These are phyloP conservation scores for Boletellus ananiceps DNA, from an alignment of 768 basidiomycete genomes.

Conservation along the genomic window DNA sequence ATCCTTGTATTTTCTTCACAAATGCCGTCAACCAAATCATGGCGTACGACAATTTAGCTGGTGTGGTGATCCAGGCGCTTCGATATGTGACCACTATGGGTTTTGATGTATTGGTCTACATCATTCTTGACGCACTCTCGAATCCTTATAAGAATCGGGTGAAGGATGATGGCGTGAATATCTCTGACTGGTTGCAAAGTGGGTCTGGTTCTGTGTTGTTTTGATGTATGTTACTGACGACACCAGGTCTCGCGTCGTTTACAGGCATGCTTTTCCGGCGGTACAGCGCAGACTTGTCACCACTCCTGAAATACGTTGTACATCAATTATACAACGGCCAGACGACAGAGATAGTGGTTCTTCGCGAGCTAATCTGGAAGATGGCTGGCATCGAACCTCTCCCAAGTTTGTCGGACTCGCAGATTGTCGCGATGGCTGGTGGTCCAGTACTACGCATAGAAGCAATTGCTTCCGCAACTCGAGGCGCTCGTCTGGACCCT, in stretches of 20 bases:
- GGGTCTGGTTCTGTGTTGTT: slow-evolving; percentile 31
- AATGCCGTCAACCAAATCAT: slow-evolving; percentile 91
- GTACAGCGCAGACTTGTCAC: slow-evolving; percentile 78
- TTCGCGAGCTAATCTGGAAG: slow-evolving; percentile 90
- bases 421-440: slow-evolving; percentile 87
- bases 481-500: slow-evolving; percentile 70
- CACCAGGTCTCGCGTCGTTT: slow-evolving; percentile 83
- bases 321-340: slow-evolving; percentile 84
- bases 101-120: slow-evolving; percentile 87
- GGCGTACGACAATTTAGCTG: slow-evolving; percentile 92
- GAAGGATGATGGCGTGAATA: slow-evolving; percentile 90
- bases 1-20: slow-evolving; percentile 86
- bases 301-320: slow-evolving; percentile 84
- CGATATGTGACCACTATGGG: slow-evolving; percentile 89
- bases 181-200: slow-evolving; percentile 91
- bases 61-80: slow-evolving; percentile 84
- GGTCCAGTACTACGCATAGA: slow-evolving; percentile 85
- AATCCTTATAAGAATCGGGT: slow-evolving; percentile 77
- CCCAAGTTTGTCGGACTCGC: slow-evolving; percentile 82
- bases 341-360: slow-evolving; percentile 82
- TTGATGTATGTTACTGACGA: slow-evolving; percentile 17
- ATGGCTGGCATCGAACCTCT: slow-evolving; percentile 94
- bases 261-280: slow-evolving; percentile 88
- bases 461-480: slow-evolving; percentile 73
- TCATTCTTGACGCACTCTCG: slow-evolving; percentile 82